Base-by-base conservation (phyloP, 2,329 filamentous ascomycete species). In the Botryotinia globosa region DNA sequence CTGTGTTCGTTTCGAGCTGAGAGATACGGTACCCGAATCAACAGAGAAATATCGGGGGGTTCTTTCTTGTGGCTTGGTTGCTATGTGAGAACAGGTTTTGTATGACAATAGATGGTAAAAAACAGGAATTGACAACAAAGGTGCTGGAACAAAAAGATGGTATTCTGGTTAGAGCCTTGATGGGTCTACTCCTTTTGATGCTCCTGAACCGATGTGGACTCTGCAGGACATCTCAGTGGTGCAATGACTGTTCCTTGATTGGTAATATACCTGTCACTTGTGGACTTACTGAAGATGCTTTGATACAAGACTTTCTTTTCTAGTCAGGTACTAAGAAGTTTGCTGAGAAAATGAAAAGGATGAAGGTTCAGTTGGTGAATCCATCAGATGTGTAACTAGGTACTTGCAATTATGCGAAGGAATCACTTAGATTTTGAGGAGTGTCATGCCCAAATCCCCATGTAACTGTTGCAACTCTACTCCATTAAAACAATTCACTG, bases 191-290 rank as follows among this genome's bases (percentile, higher is more conserved):
- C 2, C 3, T 29, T 12, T 18, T 29, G n/a, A 4, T 54, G 51
- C n/a, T 8, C 14, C 2, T 29, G 14, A 4, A 18, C 51, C 0
- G 4, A 51, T 14, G 25, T 51, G 10, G 25, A 1, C 0, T n/a
- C 22, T n/a, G 4, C 48, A 45, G 2, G 8, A 45, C 2, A 45
- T 20, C 7, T 45, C 44, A 22, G 9, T 20, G 44, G 18, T 9
- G 44, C 44, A 45, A 2, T 9, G 18, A 9, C 44, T 20, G 7
- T 45, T 45, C 16, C 7, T 22, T 45, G 44, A 22, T 45, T 45
- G 20, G 44, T 45, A 7, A 7, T 20, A 44, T 20, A 44, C 42
- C 42, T 44, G 22, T 25, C 12, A 25, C 4, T 48, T 48, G 45
- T 10, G 22, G 45, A 25, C 45, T 48, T 48, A 25, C 9, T 25